Percentiles rank a stretch among this genome's conserved stretches.
Conservation (phyloP, 495 filamentous ascomycete species). For the Penicillium bialowiezense region DNA sequence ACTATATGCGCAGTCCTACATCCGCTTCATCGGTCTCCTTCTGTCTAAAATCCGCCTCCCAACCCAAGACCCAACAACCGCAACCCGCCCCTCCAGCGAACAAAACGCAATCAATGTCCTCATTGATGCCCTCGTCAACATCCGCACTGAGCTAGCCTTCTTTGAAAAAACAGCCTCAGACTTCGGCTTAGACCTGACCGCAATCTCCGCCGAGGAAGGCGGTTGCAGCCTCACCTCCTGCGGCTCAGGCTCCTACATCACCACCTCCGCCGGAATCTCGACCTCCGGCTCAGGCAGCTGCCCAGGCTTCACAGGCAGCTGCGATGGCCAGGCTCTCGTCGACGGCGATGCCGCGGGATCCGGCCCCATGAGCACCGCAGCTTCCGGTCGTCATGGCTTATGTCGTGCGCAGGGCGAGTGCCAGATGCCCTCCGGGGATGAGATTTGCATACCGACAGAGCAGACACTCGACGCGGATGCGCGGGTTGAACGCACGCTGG, state of each 20-base stretch:
- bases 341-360: too few relatives aligned
- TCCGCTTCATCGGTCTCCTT: conserved; percentile 65
- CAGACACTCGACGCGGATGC: background rate
- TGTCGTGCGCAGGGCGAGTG: conserved; percentile 24
- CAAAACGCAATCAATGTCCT: conserved; percentile 57
- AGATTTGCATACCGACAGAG: conserved; percentile 7
- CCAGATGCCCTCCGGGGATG: conserved; percentile 17
- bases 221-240: conserved; percentile 3
- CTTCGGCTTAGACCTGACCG: conserved; percentile 56
- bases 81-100: conserved; percentile 20
- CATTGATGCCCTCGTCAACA: conserved; percentile 61
- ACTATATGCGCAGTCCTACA: conserved; percentile 70
- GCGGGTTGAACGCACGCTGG: too few relatives aligned
- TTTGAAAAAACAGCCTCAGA: conserved; percentile 63
- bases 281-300: conserved; percentile 18
- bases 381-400: background rate
- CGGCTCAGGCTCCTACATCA: conserved; percentile 10
- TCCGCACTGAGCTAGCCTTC: conserved; percentile 64
- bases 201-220: conserved; percentile 31
- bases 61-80: conserved; percentile 23
- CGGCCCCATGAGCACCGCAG: background rate
- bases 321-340: background rate
- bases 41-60: conserved; percentile 63
- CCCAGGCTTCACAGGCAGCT: conserved; percentile 16
- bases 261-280: conserved; percentile 17